Conservation (phyloP, 2,329 filamentous ascomycete genomes). For the Aureobasidium sp. region DNA sequence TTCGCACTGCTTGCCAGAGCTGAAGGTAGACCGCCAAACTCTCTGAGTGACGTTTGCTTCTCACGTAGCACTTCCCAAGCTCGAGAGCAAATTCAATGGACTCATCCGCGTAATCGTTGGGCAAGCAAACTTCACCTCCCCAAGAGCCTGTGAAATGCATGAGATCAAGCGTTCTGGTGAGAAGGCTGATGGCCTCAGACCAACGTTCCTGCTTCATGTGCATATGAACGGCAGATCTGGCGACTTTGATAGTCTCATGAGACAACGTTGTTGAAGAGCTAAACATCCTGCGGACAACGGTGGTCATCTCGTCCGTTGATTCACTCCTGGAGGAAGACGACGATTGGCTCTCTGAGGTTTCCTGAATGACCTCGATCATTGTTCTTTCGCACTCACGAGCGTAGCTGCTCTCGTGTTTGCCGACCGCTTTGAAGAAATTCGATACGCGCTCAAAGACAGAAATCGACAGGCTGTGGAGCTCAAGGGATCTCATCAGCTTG, state of each 20-base stretch:
- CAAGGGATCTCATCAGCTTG: slow-evolving; percentile 1
- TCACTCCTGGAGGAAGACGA: background rate
- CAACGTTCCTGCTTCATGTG: slow-evolving; percentile 41
- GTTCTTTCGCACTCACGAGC: slow-evolving; percentile 24
- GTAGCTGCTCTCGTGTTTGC: slow-evolving; percentile 15
- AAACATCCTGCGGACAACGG: slow-evolving; percentile 16
- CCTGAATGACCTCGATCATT: slow-evolving; percentile 35
- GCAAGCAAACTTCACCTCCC: slow-evolving; percentile 28
- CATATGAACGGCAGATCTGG: slow-evolving; percentile 31
- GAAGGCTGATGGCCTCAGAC: slow-evolving; percentile 37
- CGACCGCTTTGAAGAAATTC: slow-evolving; percentile 37
- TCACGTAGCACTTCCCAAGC: slow-evolving; percentile 39
- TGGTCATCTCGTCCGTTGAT: slow-evolving; percentile 28
- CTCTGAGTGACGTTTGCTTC: slow-evolving; percentile 12
- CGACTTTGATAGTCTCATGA: slow-evolving; percentile 26
- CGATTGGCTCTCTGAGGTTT: slow-evolving; percentile 29
- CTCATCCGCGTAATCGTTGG: slow-evolving; percentile 35
- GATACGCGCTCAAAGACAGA: slow-evolving; percentile 24
- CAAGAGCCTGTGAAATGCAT: slow-evolving; percentile 40
- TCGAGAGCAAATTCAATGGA: slow-evolving; percentile 39
- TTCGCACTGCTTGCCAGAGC: slow-evolving; percentile 8
- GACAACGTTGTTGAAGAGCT: background rate
- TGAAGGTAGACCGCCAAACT: slow-evolving; percentile 6
- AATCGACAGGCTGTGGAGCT: slow-evolving; percentile 20
- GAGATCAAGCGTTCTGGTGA: slow-evolving; percentile 36